Evolutionary conservation across 257 asterid species (phyloP).

Genomic region (Nicotiana benthamiana): DNA sequence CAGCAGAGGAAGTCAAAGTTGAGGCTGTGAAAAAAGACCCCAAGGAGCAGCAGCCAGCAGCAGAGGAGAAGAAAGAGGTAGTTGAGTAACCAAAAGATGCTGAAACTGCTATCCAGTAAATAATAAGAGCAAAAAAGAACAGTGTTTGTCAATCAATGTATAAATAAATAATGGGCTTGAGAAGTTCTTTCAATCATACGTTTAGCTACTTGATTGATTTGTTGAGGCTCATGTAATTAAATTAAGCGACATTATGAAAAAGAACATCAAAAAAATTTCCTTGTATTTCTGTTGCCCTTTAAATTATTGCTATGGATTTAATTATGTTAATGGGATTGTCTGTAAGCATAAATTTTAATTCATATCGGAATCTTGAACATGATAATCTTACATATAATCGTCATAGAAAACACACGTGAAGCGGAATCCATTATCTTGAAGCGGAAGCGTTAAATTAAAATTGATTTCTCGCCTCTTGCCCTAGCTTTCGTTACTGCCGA

Average conservation of each 20-base stretch:
- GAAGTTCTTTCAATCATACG: neutral
- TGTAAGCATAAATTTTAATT: no score
- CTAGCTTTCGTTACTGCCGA: no score
- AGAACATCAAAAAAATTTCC: neutral
- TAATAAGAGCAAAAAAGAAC: neutral
- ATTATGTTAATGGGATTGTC: neutral
- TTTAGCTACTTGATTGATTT: neutral
- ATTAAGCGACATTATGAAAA: neutral
- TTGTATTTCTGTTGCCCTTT: neutral
- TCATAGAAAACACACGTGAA: no score
- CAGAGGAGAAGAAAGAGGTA: neutral
- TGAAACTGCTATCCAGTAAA: neutral
- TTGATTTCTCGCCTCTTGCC: no score
- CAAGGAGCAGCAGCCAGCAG: neutral
- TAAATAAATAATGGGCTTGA: constrained; percentile 6
- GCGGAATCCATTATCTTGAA: no score
- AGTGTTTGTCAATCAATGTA: neutral
- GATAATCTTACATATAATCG: no score
- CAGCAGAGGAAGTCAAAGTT: constrained; percentile 3
- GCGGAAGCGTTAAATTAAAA: no score
- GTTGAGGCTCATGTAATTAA: neutral
- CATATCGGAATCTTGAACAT: no score
- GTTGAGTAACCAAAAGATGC: neutral
- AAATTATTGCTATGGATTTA: neutral
- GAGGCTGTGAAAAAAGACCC: constrained; percentile 9